Conservation (phyloP, 1,139 yeast genomes). For the Saccharomycopsis hybrid region DNA sequence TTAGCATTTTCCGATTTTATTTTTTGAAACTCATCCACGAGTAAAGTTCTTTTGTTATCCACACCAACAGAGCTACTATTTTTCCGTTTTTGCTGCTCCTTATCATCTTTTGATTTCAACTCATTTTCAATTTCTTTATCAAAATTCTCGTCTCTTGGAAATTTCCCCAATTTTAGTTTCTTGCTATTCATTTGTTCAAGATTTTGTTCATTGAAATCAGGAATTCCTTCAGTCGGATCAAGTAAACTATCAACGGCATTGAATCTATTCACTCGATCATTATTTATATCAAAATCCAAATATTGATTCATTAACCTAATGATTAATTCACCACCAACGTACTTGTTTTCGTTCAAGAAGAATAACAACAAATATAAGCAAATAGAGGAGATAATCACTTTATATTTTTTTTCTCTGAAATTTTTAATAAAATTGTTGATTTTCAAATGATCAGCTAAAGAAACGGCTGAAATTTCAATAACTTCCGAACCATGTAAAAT, state of each 20-base stretch:
- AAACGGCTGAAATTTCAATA: constrained; percentile 62
- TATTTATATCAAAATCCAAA: constrained; percentile 48
- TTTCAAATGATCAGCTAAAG: constrained; percentile 71
- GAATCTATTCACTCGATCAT: constrained; percentile 42
- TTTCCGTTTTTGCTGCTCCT: constrained; percentile 26
- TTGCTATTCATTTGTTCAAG: constrained; percentile 47
- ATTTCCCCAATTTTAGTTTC: constrained; percentile 71
- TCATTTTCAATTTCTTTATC: constrained; percentile 80
- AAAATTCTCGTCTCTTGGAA: constrained; percentile 83
- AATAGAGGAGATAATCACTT: constrained; percentile 73
- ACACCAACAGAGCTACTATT: constrained; percentile 25
- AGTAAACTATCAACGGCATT: constrained; percentile 6
- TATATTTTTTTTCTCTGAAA: constrained; percentile 67
- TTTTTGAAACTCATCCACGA: constrained; percentile 43
- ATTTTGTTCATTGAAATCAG: constrained; percentile 29
- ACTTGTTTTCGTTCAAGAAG: constrained; percentile 87
- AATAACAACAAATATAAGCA: constrained; percentile 77
- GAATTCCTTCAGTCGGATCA: constrained; percentile 29
- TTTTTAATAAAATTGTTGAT: constrained; percentile 79
- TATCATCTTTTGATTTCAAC: constrained; percentile 68
- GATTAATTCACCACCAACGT: constrained; percentile 83
- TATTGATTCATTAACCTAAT: constrained; percentile 84
- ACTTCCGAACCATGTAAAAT: constrained; percentile 77
- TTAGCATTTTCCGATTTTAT: constrained; percentile 30
- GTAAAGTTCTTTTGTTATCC: constrained; percentile 35